Evolutionary conservation across 129 eudicot species (phyloP).

Genomic region (Rutidosis leptorrhynchoides): DNA sequence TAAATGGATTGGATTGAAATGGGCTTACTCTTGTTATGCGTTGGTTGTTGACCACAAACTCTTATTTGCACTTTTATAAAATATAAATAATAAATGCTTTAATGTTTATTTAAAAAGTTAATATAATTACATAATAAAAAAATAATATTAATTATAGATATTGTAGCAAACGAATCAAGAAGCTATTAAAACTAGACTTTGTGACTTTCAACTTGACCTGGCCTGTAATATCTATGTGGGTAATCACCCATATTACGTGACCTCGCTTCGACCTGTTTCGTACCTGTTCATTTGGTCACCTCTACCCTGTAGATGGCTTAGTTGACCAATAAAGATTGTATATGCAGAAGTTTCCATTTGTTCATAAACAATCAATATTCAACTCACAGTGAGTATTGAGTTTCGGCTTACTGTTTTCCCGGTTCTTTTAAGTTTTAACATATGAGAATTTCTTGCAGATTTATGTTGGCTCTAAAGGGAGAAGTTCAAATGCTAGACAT

Average conservation of each 20-base stretch:
- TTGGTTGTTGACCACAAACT: background rate
- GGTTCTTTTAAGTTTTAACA: background rate
- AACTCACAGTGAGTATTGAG: background rate
- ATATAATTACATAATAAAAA: background rate
- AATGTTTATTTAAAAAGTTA: background rate
- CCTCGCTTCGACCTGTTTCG: background rate
- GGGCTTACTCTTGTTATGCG: background rate
- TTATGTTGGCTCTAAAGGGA: conserved; percentile 25
- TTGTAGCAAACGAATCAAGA: background rate
- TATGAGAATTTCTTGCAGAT: conserved; percentile 15
- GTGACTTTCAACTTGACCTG: background rate
- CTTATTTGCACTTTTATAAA: background rate
- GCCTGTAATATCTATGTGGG: background rate
- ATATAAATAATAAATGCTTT: background rate
- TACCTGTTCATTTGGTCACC: background rate
- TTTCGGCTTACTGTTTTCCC: background rate
- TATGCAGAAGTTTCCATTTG: background rate
- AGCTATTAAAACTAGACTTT: background rate
- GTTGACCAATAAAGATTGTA: background rate
- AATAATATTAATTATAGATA: background rate
- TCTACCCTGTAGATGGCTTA: background rate
- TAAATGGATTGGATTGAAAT: conserved; percentile 2
- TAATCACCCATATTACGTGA: background rate
- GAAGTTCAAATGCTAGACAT: conserved; percentile 32
- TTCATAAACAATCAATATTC: background rate